A percentile compares a stretch with the other conserved stretches of the same genome.
phyloP scores from a whole-genome alignment of 306 rosid genomes.

The cucumber (Cucumis sativus) region DNA sequence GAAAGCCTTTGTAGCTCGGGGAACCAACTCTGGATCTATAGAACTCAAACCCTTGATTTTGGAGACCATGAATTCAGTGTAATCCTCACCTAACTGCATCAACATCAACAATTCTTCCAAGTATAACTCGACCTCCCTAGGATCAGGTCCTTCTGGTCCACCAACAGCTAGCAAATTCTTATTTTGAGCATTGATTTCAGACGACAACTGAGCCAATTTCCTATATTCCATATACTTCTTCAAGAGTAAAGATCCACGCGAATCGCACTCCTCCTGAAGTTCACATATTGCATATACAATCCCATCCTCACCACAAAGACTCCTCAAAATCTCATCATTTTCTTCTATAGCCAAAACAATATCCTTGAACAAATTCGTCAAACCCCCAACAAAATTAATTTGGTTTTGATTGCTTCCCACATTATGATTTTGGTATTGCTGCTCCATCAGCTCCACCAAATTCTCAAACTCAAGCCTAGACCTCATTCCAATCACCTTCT shows the following conservation, averaged over 20 bases:
- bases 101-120: slow-evolving; percentile 76
- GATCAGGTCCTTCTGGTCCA: slow-evolving; percentile 75
- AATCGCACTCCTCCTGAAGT: slow-evolving; percentile 94
- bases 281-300: slow-evolving; percentile 86
- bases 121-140: slow-evolving; percentile 68
- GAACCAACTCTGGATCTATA: slow-evolving; percentile 75
- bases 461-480: slow-evolving; percentile 71
- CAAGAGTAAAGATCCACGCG: slow-evolving; percentile 65
- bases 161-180: slow-evolving; percentile 70
- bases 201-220: slow-evolving; percentile 56
- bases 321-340: slow-evolving; percentile 61
- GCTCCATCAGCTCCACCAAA: slow-evolving; percentile 61
- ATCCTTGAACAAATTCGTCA: slow-evolving; percentile 86
- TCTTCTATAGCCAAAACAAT: slow-evolving; percentile 78
- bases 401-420: slow-evolving; percentile 18
- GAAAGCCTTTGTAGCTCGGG: slow-evolving; percentile 79
- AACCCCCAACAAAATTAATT: slow-evolving; percentile 57
- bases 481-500: slow-evolving; percentile 89
- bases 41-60: slow-evolving; percentile 73
- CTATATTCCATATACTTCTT: slow-evolving; percentile 91
- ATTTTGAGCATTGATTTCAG: slow-evolving; percentile 73
- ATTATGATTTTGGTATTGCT: slow-evolving; percentile 13
- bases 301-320: slow-evolving; percentile 93
- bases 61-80: slow-evolving; percentile 71
- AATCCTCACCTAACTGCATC: slow-evolving; percentile 93